Evolutionary conservation across 1,284 basidiomycete species (phyloP), one percentile per base, ranked within the genome.

Genomic region (Tilletiaria anomala): DNA sequence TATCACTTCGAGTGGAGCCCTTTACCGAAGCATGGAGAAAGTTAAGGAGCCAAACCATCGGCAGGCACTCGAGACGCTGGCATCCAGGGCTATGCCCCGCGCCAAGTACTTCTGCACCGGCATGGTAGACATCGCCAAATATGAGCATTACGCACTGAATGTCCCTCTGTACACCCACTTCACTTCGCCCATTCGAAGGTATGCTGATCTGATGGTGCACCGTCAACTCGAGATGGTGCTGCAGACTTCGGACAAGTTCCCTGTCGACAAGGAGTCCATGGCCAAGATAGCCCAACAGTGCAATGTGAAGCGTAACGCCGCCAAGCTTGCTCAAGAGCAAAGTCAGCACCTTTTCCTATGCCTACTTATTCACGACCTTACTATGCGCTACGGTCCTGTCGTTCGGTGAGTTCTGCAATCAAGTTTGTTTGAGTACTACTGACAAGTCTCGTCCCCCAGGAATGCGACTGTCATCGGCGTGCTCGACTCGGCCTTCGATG

Each of bases 71-170:
- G 10, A 8, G 10, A n/a, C 26, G 10, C n/a, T 29, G 26, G 26
- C 26, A 8, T n/a, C 8, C 8, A 8, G 26, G 8, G 26, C 26
- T 8, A 8, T 29, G 26, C 8, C n/a, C 26, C 26, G 10, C 40
- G 85, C 93, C 50, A 89, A 89, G 68, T 96, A 97, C 71, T 97
- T 94, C 78, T 97, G 91, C 67, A 79, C 89, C 19, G 93, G 93
- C 52, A 93, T 96, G 86, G 75, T 97, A 55, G 93, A 99, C 70
- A 97, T 97, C 62, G 85, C 88, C 34, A 96, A 97, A 72, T 99
- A 96, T 67, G 72, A 77, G 24, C 93, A 99, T 70, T 96, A 85
- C 67, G 80, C 88, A 1, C 73, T 97, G 56, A 91, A 81, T 57
- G 73, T 79, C 5, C 88, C 93, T 6, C 73, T 97, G 39, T 97